Evolutionary conservation across 2,329 filamentous ascomycete genomes (phyloP).

Genomic region (Chrysoporthe cubensis): DNA sequence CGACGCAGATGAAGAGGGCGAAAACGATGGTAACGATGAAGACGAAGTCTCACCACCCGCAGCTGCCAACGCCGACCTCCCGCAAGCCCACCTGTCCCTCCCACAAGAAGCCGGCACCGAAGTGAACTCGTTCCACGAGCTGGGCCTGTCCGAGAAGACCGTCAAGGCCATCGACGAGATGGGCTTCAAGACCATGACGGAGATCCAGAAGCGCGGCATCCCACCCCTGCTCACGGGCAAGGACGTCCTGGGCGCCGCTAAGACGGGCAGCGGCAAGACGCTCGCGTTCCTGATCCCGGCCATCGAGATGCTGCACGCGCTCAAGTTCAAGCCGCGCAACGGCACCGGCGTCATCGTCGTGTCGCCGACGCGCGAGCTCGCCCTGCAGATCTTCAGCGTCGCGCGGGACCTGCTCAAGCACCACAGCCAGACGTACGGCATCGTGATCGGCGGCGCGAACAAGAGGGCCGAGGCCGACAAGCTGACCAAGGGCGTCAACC

Average conservation of each 20-base stretch:
- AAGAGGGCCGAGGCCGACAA: slow-evolving; percentile 90
- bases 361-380: slow-evolving; percentile 90
- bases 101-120: slow-evolving; percentile 61
- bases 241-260: slow-evolving; percentile 92
- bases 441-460: slow-evolving; percentile 95
- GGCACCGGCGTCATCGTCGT: slow-evolving; percentile 91
- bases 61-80: slow-evolving; percentile 36
- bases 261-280: slow-evolving; percentile 96
- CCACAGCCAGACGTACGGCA: slow-evolving; percentile 93
- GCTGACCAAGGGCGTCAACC: slow-evolving; percentile 89
- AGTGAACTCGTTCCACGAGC: slow-evolving; percentile 74
- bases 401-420: slow-evolving; percentile 90
- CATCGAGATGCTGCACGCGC: slow-evolving; percentile 86
- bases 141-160: slow-evolving; percentile 86
- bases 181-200: slow-evolving; percentile 94
- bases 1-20: slow-evolving; percentile 31
- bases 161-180: slow-evolving; percentile 87
- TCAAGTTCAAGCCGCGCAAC: slow-evolving; percentile 94
- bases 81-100: slow-evolving; percentile 52
- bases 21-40: slow-evolving; percentile 35
- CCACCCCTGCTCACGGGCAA: slow-evolving; percentile 86
- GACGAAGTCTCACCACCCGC: slow-evolving; percentile 36
- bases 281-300: slow-evolving; percentile 92
- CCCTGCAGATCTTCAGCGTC: slow-evolving; percentile 94
- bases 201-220: slow-evolving; percentile 87